A percentile compares a stretch with the other conserved stretches of the same genome.
Evolutionary conservation across 768 basidiomycete species (phyloP).

Genomic region (Suillus subalutaceus): DNA sequence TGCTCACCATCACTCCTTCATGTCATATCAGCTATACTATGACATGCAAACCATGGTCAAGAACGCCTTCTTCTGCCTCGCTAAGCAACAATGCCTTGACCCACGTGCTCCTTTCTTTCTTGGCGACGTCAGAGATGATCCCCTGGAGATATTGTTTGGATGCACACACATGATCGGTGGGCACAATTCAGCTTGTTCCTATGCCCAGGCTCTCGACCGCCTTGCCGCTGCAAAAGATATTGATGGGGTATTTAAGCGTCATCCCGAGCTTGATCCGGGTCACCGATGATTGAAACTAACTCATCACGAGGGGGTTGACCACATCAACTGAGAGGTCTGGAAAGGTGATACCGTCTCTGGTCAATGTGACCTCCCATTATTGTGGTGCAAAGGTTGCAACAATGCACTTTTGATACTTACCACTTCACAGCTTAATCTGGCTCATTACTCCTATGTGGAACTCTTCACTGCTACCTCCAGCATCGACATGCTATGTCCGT

Average conservation of each 20-base stretch:
- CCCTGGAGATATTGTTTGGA: constrained; percentile 29
- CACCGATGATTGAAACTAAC: neutral
- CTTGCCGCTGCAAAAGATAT: constrained; percentile 15
- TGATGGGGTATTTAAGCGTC: constrained; percentile 6
- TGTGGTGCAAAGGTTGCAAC: neutral
- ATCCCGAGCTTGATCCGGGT: constrained; percentile 5
- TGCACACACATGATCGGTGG: neutral
- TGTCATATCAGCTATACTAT: neutral
- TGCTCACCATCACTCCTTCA: neutral
- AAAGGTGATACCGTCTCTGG: neutral
- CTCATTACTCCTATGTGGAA: neutral
- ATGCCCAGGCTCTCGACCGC: constrained; percentile 5
- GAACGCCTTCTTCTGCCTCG: too few species aligned
- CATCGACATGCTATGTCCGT: too few species aligned
- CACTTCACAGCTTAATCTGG: neutral
- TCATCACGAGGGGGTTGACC: neutral
- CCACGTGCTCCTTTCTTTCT: constrained; percentile 18
- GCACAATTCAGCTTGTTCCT: constrained; percentile 12
- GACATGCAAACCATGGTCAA: neutral
- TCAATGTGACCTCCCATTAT: neutral
- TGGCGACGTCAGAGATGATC: constrained; percentile 31
- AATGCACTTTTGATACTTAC: neutral
- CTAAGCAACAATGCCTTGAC: too few species aligned
- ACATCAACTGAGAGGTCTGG: constrained; percentile 24
- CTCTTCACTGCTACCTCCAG: too few species aligned